Conservation (phyloP, 805 yeast species). For the Candida fluviatilis region DNA sequence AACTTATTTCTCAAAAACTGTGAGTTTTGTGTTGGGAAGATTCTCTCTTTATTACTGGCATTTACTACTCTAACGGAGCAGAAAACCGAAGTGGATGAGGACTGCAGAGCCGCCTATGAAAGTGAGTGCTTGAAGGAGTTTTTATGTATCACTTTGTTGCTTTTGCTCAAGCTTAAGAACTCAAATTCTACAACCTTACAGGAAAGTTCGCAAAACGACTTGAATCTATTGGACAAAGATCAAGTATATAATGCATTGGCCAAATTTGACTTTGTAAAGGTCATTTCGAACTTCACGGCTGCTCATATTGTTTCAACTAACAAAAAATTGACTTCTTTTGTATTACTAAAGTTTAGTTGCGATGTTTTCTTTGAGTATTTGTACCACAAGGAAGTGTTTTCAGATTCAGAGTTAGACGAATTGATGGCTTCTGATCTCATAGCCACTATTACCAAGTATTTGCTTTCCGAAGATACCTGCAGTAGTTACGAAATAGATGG, state of each 20-base stretch:
- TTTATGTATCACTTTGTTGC: slow-evolving; percentile 28
- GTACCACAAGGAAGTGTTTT: slow-evolving; percentile 29
- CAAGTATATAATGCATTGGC: slow-evolving; percentile 18
- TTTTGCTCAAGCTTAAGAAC: slow-evolving; percentile 30
- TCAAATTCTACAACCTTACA: slow-evolving; percentile 1
- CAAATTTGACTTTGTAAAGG: slow-evolving; percentile 22
- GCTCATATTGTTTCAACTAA: slow-evolving; percentile 20
- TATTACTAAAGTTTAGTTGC: slow-evolving; percentile 33
- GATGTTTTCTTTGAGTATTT: slow-evolving; percentile 40
- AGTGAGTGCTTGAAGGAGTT: slow-evolving; percentile 28
- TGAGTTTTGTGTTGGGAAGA: slow-evolving; percentile 33
- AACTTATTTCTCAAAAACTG: slow-evolving; percentile 36
- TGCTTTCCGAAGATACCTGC: slow-evolving; percentile 31
- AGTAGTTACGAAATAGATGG: slow-evolving; percentile 29
- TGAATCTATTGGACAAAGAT: slow-evolving; percentile 13
- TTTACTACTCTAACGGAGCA: slow-evolving; percentile 16
- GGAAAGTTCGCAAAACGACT: slow-evolving; percentile 11
- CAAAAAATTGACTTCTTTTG: slow-evolving; percentile 21
- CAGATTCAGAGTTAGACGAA: slow-evolving; percentile 29
- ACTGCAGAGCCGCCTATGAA: slow-evolving; percentile 12
- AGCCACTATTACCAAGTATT: slow-evolving; percentile 23
- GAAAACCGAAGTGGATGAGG: slow-evolving; percentile 3
- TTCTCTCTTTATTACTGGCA: slow-evolving; percentile 27
- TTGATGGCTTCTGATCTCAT: slow-evolving; percentile 26
- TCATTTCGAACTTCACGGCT: slow-evolving; percentile 27